Percentiles rank a stretch among this genome's conserved stretches.
Conservation (phyloP, 768 basidiomycete species). For the Fomitopsis pulvina region DNA sequence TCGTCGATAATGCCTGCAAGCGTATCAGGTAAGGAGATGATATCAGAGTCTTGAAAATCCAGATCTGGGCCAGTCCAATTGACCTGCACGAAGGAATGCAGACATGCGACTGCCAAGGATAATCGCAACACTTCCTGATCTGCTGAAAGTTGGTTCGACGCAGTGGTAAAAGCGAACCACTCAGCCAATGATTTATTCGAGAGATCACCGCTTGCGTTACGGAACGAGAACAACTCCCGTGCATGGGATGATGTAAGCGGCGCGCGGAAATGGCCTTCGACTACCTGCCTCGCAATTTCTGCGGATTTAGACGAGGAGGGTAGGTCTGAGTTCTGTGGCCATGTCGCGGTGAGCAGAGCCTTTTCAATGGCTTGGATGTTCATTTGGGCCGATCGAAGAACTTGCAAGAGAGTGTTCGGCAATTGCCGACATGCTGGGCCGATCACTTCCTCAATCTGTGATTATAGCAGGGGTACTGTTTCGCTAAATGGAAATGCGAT, state of each 20-base stretch:
- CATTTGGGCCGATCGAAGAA: neutral
- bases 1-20: conserved; percentile 32
- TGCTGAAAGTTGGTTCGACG: conserved; percentile 25
- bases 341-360: conserved; percentile 47
- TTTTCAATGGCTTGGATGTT: conserved; percentile 36
- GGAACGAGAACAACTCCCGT: conserved; percentile 27
- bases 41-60: conserved; percentile 39
- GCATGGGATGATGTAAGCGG: conserved; percentile 35
- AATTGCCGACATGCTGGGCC: neutral
- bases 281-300: conserved; percentile 46
- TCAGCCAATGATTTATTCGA: conserved; percentile 33
- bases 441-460: neutral
- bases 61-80: conserved; percentile 98
- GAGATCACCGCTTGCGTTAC: conserved; percentile 17
- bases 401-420: neutral
- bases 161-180: conserved; percentile 26
- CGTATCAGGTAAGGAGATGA: conserved; percentile 29
- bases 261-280: conserved; percentile 52
- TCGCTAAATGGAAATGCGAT: too few relatives aligned
- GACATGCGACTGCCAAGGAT: conserved; percentile 64
- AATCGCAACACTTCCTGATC: conserved; percentile 54
- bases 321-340: conserved; percentile 23
- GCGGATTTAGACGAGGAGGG: conserved; percentile 14
- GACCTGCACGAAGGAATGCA: conserved; percentile 86
- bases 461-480: neutral